A percentile compares a stretch with the other conserved stretches of the same genome.
Evolutionary conservation across 2,329 filamentous ascomycete species (phyloP).

Genomic region (Penicillium sp.): DNA sequence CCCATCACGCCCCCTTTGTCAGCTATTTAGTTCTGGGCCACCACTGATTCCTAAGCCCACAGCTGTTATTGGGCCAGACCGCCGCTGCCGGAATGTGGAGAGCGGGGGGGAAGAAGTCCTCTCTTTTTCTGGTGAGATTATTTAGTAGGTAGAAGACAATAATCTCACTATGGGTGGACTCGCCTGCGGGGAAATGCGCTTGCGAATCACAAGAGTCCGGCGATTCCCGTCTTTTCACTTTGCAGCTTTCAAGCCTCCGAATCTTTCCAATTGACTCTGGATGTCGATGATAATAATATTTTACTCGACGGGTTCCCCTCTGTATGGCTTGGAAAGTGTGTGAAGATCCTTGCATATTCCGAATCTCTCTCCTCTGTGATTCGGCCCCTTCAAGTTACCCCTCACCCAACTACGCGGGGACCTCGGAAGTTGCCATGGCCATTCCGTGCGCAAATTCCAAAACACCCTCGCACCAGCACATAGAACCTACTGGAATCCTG

Average conservation of each 20-base stretch:
- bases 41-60: constrained; percentile 14
- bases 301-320: background rate
- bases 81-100: constrained; percentile 9
- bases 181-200: background rate
- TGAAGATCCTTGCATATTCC: background rate
- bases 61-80: constrained; percentile 8
- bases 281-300: background rate
- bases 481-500: background rate
- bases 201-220: constrained; percentile 5
- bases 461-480: background rate
- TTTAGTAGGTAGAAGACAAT: too few relatives aligned
- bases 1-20: constrained; percentile 7
- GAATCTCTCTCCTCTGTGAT: background rate
- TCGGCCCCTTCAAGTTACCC: background rate
- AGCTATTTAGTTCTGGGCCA: constrained; percentile 11
- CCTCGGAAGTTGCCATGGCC: background rate
- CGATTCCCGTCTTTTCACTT: background rate
- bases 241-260: background rate
- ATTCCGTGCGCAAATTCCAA: background rate
- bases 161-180: background rate
- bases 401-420: background rate
- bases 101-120: background rate
- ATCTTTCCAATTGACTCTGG: background rate
- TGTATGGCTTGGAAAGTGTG: background rate
- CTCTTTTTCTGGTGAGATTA: too few relatives aligned